Evolutionary conservation across 257 asterid species (phyloP).

Genomic region (Capsicum pubescens): DNA sequence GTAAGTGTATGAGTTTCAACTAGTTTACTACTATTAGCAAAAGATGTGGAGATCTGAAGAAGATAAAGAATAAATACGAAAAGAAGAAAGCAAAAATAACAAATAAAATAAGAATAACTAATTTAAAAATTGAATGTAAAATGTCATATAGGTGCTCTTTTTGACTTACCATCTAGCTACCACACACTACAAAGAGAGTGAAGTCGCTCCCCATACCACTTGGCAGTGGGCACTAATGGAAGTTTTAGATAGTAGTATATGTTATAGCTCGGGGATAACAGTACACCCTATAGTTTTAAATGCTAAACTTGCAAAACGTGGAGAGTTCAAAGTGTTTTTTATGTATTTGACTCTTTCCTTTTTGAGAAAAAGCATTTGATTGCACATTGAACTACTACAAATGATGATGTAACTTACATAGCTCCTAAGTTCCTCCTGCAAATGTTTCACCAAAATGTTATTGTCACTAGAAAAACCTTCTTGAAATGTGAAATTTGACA

Average conservation of each 20-base stretch:
- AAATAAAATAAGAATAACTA: background rate
- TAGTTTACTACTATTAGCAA: background rate
- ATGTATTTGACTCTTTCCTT: background rate
- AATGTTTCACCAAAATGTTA: constrained; percentile 74
- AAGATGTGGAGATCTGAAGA: constrained; percentile 7
- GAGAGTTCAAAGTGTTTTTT: background rate
- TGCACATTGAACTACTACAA: constrained; percentile 20
- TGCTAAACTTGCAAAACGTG: background rate
- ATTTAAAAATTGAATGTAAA: background rate
- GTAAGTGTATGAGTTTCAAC: background rate
- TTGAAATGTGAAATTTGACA: constrained; percentile 49
- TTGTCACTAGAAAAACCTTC: constrained; percentile 65
- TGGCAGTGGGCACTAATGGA: background rate
- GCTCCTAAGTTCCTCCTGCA: constrained; percentile 88
- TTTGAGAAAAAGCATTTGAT: constrained; percentile 21
- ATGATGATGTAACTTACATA: constrained; percentile 62
- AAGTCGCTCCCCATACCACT: background rate
- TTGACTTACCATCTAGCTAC: constrained; percentile 3
- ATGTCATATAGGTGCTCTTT: background rate
- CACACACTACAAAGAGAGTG: background rate
- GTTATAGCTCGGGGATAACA: background rate
- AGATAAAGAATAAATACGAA: background rate
- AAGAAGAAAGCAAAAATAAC: background rate
- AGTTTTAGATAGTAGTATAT: background rate
- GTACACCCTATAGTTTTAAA: background rate